Evolutionary conservation across 495 filamentous ascomycete genomes (phyloP).

Genomic region (Chaetomium tenue): DNA sequence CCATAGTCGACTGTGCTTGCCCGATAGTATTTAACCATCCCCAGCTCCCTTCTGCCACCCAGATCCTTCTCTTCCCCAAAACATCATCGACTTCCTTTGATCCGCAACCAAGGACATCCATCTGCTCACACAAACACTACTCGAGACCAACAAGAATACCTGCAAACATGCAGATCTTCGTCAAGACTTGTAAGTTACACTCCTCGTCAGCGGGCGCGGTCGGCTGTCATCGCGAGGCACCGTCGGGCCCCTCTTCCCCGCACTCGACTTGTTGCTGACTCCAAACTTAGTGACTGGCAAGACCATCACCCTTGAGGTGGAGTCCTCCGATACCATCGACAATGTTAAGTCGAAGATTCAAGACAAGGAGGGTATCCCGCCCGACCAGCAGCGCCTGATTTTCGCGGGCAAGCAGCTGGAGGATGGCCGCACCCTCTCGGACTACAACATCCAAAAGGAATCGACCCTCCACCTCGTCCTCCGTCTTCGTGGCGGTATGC

Average conservation of each 20-base stretch:
- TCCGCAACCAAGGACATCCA: conserved; percentile 30
- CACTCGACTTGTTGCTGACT: conserved; percentile 28
- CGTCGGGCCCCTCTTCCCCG: neutral
- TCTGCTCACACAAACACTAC: conserved; percentile 24
- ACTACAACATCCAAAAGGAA: conserved; percentile 99
- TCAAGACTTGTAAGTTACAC: conserved; percentile 81
- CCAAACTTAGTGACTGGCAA: conserved; percentile 76
- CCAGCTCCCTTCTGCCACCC: conserved; percentile 17
- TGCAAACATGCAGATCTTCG: conserved; percentile 89
- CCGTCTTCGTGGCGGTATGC: conserved; percentile 97
- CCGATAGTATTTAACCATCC: conserved; percentile 29
- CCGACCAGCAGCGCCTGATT: conserved; percentile 97
- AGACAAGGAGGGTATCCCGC: conserved; percentile 98
- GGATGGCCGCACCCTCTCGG: conserved; percentile 91
- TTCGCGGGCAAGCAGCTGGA: conserved; percentile 98
- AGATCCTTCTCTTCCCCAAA: conserved; percentile 15
- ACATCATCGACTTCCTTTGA: conserved; percentile 22
- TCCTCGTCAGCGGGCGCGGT: conserved; percentile 19
- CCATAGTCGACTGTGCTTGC: conserved; percentile 41
- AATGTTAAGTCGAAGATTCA: conserved; percentile 99
- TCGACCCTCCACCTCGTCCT: conserved; percentile 94
- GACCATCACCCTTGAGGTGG: conserved; percentile 99
- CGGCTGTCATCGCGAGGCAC: neutral
- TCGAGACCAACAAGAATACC: conserved; percentile 19
- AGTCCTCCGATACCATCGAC: conserved; percentile 97